phyloP scores from a whole-genome alignment of 768 basidiomycete genomes.

The Amanita fuliginea region DNA sequence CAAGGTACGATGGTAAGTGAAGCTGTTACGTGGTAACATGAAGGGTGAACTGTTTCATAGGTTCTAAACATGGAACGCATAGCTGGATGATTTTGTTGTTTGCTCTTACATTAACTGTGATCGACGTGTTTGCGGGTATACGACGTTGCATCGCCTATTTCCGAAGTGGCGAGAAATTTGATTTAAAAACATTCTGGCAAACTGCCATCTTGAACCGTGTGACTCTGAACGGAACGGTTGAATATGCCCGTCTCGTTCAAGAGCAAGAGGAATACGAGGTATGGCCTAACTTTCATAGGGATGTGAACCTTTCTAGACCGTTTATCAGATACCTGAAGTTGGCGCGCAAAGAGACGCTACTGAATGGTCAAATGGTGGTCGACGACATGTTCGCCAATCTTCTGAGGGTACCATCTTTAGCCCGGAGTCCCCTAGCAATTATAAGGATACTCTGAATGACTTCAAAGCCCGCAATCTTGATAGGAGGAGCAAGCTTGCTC shows the following conservation, averaged over 20 bases:
- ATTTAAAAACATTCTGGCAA: constrained; percentile 43
- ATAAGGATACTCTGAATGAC: constrained; percentile 49
- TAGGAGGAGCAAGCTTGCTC: constrained; percentile 19
- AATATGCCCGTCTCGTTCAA: constrained; percentile 50
- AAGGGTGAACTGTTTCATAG: constrained; percentile 11
- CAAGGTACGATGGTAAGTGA: constrained; percentile 55
- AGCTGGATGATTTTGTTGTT: constrained; percentile 40
- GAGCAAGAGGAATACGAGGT: constrained; percentile 47
- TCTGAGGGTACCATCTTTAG: constrained; percentile 49
- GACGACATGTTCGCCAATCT: constrained; percentile 29
- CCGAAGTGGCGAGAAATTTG: constrained; percentile 29
- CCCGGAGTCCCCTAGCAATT: constrained; percentile 33
- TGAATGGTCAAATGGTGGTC: constrained; percentile 43
- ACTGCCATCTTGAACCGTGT: constrained; percentile 41
- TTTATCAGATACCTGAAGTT: constrained; percentile 13
- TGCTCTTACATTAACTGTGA: constrained; percentile 24
- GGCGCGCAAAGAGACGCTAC: constrained; percentile 29
- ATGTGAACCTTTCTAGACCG: constrained; percentile 17
- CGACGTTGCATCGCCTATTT: constrained; percentile 42
- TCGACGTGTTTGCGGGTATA: constrained; percentile 43
- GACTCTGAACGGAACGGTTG: constrained; percentile 19
- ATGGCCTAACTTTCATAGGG: constrained; percentile 26
- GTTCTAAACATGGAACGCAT: constrained; percentile 47
- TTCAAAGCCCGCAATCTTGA: constrained; percentile 11
- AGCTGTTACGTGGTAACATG: neutral